Base-by-base conservation (phyloP, 768 basidiomycete species). In the Lactarius psammicola region DNA sequence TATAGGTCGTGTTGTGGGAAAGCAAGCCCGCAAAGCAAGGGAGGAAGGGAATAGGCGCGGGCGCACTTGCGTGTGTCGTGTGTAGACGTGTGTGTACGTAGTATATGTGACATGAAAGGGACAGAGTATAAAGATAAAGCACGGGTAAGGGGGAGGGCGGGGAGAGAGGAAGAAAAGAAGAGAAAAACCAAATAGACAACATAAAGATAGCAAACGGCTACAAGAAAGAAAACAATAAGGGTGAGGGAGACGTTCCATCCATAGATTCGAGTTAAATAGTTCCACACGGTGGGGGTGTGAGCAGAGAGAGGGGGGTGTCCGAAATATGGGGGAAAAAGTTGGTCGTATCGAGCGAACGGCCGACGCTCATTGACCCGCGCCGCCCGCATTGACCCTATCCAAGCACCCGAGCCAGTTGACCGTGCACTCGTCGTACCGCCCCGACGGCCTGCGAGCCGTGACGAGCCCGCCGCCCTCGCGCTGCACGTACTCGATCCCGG, bases 201-300 rank as follows among this genome's bases (percentile, higher is more conserved):
- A 67, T 67, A 67, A 67, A 55, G 57, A 63, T 67, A 67, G 49
- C 60, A 53, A 62, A 58, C 26, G 49, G 44, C 59, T 26, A 28
- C 30, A 36, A 64, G n/a, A 6, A 44, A 20, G 15, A 49, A 26
- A 51, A 51, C 23, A 23, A 3, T 17, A 42, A 10, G 44, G n/a
- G n/a, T 46, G 20, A 17, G 11, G 0, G n/a, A 44, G 26, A 30
- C 6, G 18, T 54, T 36, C 36, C 63, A 55, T 60, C n/a, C 44
- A 49, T 31, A 23, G 40, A 42, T 31, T 18, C 10, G 17, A 5
- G 51, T 53, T 5, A 31, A 30, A 13, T 11, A 56, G 31, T 56
- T 40, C 46, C 36, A 34, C 55, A 34, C 18, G 15, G 28, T 18
- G 17, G 36, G 36, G 36, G 13, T 38, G 15, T 15, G 36, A 4